Evolutionary conservation across 345 rosid genomes (phyloP).

Genomic region (Murraya paniculata): DNA sequence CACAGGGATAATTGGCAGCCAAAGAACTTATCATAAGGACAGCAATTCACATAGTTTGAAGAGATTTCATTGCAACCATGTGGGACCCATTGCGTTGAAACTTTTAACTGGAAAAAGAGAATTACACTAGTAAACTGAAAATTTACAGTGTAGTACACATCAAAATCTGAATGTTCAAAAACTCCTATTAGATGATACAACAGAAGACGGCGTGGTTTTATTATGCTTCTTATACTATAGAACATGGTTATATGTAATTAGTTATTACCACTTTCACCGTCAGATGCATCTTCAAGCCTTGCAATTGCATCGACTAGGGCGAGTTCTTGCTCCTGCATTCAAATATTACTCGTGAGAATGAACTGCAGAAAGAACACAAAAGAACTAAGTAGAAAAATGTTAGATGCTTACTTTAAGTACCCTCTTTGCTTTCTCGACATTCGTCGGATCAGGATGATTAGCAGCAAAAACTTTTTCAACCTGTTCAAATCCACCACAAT

Average conservation of each 20-base stretch:
- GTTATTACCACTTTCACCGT: slow-evolving; percentile 97
- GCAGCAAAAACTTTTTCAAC: slow-evolving; percentile 81
- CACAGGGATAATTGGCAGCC: background rate
- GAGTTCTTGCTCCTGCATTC: slow-evolving; percentile 80
- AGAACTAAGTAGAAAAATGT: background rate
- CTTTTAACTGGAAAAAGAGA: background rate
- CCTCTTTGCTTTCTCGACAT: slow-evolving; percentile 85
- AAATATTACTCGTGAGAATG: slow-evolving; percentile 10
- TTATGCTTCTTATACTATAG: slow-evolving; percentile 23
- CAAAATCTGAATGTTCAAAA: slow-evolving; percentile 25
- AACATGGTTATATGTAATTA: slow-evolving; percentile 49
- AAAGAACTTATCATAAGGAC: background rate
- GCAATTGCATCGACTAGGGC: slow-evolving; percentile 89
- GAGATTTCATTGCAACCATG: background rate
- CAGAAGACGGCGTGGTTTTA: slow-evolving; percentile 23
- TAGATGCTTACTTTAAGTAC: slow-evolving; percentile 58
- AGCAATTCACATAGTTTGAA: background rate
- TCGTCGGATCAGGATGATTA: slow-evolving; percentile 60
- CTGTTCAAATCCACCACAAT: slow-evolving; percentile 37
- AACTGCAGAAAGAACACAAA: background rate
- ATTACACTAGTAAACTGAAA: slow-evolving; percentile 11
- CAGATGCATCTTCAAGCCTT: slow-evolving; percentile 90
- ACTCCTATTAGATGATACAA: slow-evolving; percentile 33
- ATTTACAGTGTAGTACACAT: slow-evolving; percentile 25
- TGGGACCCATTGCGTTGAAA: background rate